Conservation (phyloP, 2,329 filamentous ascomycete genomes). For the Chaetomiaceae sp. region DNA sequence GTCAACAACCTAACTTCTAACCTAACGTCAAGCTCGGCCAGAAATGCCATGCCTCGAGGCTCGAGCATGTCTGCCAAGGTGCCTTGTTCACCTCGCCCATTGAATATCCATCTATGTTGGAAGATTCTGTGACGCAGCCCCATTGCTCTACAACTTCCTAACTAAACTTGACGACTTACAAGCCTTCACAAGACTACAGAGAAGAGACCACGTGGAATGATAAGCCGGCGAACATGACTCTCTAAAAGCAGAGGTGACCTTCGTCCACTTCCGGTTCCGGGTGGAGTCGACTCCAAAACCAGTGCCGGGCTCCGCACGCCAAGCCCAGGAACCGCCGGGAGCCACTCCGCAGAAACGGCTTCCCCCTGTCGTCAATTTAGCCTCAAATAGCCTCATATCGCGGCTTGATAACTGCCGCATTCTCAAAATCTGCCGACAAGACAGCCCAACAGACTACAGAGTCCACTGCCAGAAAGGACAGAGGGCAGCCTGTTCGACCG, state of each 20-base stretch:
- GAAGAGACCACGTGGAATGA: conserved; percentile 1
- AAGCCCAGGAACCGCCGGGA: conserved; percentile 6
- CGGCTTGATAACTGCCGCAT: conserved; percentile 17
- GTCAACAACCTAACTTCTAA: no score
- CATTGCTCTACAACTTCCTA: no score
- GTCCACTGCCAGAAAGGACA: neutral
- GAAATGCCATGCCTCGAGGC: no score
- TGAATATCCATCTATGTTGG: no score
- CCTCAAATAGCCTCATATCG: conserved; percentile 28
- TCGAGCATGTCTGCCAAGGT: no score
- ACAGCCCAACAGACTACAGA: conserved; percentile 1
- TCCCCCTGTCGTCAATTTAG: conserved; percentile 25
- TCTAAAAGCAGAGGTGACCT: neutral
- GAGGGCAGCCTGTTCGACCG: neutral
- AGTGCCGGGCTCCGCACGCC: conserved; percentile 4
- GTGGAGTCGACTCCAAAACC: neutral
- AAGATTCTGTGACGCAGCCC: no score
- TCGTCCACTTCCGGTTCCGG: neutral
- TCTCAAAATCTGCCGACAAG: conserved; percentile 12
- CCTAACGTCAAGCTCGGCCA: no score
- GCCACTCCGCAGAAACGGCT: conserved; percentile 14
- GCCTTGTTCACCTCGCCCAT: no score
- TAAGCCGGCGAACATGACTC: neutral
- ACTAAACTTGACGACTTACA: no score
- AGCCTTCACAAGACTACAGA: neutral